Percentiles rank a stretch among this genome's conserved stretches.
Conservation (phyloP, 2,329 filamentous ascomycete genomes). For the Verticillium isaacii region DNA sequence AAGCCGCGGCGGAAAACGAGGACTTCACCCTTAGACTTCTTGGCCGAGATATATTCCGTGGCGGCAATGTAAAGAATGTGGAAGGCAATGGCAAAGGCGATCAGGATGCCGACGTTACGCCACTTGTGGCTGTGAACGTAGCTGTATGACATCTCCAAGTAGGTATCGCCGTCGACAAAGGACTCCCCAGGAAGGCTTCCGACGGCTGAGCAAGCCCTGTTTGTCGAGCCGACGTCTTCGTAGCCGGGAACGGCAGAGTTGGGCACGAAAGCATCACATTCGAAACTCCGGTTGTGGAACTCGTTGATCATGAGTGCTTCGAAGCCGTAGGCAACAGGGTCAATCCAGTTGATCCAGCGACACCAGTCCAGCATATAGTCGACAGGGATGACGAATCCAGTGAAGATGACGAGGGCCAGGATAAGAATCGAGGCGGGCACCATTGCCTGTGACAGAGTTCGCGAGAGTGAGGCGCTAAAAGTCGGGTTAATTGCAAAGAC, state of each 20-base stretch:
- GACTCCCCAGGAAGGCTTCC: constrained; percentile 40
- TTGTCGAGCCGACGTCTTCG: constrained; percentile 13
- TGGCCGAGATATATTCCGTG: constrained; percentile 38
- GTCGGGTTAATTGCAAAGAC: constrained; percentile 26
- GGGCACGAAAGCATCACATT: constrained; percentile 43
- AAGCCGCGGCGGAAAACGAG: constrained; percentile 49
- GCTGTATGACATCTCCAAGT: constrained; percentile 38
- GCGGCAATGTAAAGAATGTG: constrained; percentile 41
- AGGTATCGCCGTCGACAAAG: constrained; percentile 40
- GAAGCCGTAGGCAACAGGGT: constrained; percentile 76
- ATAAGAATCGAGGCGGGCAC: constrained; percentile 58
- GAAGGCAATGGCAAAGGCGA: constrained; percentile 45
- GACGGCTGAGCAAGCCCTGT: constrained; percentile 41
- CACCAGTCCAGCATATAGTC: constrained; percentile 75
- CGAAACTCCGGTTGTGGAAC: constrained; percentile 62
- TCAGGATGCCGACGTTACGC: constrained; percentile 53
- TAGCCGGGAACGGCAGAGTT: constrained; percentile 44
- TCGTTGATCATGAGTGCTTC: constrained; percentile 81
- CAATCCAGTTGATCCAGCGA: constrained; percentile 77
- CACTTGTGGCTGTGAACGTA: constrained; percentile 46
- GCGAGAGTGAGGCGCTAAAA: constrained; percentile 67
- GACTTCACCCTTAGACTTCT: constrained; percentile 56
- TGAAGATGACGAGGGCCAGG: constrained; percentile 63
- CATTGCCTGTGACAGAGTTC: constrained; percentile 62
- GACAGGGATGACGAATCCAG: constrained; percentile 64